Evolutionary conservation across 805 yeast species (phyloP).

Genomic region (Cyberlindnera bimundalis): DNA sequence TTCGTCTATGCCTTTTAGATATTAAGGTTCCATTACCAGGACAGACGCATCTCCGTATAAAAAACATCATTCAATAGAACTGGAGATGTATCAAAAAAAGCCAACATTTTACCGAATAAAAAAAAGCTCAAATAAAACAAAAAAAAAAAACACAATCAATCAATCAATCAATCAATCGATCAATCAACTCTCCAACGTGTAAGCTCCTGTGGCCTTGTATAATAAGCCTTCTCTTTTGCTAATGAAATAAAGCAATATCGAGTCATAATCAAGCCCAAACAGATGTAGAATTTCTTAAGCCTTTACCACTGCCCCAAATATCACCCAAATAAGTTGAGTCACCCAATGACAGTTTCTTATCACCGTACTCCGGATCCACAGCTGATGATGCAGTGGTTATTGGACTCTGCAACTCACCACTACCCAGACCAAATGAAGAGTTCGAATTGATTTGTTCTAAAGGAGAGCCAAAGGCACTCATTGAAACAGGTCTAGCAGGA

Average conservation of each 20-base stretch:
- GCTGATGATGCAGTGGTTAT: slow-evolving; percentile 13
- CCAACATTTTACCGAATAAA: not conserved
- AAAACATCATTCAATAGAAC: not conserved
- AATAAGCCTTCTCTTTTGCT: too few species aligned
- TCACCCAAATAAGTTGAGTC: slow-evolving; percentile 26
- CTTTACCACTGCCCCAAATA: slow-evolving; percentile 27
- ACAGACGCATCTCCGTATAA: not conserved
- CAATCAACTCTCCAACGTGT: not conserved
- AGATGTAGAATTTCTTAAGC: slow-evolving; percentile 23
- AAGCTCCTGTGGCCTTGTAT: too few species aligned
- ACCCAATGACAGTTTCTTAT: slow-evolving; percentile 19
- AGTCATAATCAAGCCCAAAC: slow-evolving; percentile 32
- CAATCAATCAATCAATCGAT: too few species aligned
- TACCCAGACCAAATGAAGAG: slow-evolving; percentile 19
- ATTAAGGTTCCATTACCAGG: slow-evolving; percentile 1
- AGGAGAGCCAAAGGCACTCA: slow-evolving; percentile 15
- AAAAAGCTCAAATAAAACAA: not conserved
- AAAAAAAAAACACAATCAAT: slow-evolving; percentile 2
- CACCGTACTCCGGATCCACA: slow-evolving; percentile 10
- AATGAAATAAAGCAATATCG: too few species aligned
- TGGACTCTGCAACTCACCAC: slow-evolving; percentile 16
- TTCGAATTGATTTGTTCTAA: slow-evolving; percentile 17
- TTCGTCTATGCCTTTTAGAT: not conserved
- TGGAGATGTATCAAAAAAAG: not conserved
- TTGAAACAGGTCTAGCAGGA: slow-evolving; percentile 17